Base-by-base conservation (phyloP, 1,284 basidiomycete genomes). In the Cryptococcus floricola region DNA sequence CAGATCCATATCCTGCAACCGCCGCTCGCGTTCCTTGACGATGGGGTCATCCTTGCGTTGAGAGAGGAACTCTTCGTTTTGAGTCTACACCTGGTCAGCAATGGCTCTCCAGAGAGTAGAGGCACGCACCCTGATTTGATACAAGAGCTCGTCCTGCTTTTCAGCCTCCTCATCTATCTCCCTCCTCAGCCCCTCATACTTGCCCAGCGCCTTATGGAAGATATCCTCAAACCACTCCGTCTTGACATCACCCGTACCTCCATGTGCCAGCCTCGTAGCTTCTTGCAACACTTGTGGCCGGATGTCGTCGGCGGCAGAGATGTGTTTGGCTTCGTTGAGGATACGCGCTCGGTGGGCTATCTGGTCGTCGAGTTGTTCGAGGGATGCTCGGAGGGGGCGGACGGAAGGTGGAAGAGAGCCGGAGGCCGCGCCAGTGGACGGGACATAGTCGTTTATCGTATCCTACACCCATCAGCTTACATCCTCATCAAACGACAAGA, bases 201-300 rank as follows among this genome's bases (percentile, higher is more conserved):
- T 94, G 1, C 80, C 80, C 52, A 97, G 75, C 62, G 89, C 87
- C 59, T 85, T 81, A 54, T 93, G 88, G 31, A 88, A 84, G 14
- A 90, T 79, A 58, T 87, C 85, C 67, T 92, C 88, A 68, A 95
- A 94, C 85, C 88, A 88, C 25, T 85, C 86, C 0, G 91, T 86
- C 51, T 85, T 83, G 14, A 91, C 84, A 67, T 91, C 87, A 1
- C 83, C 82, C 69, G 87, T 82, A 9, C 83, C 76, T 0, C 74
- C 74, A 58, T 74, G 71, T 42, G 64, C 71, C 31, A 65, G 61
- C 79, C 68, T 85, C 82, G 62, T 78, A 1, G 89, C 86, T 45
- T 85, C 85, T 53, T 81, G 82, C 63, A 88, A 68, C 31, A 98
- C 85, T 2, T 84, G 81, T 3, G 83, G 79, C 7, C 84, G 82